phyloP scores from a whole-genome alignment of 768 basidiomycete species.

The Suillus tomentosus region DNA sequence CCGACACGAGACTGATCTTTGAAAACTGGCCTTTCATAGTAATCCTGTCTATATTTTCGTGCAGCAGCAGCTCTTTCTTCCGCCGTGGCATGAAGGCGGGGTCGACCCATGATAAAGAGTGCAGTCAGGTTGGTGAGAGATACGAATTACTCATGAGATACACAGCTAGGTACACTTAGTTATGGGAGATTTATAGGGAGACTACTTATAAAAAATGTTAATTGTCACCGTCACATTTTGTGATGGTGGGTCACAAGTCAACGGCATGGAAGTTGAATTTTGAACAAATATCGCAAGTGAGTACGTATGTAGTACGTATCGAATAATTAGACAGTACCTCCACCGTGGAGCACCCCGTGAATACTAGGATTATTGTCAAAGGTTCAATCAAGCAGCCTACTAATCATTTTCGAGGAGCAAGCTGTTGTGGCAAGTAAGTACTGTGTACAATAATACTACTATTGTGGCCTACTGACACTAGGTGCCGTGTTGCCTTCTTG shows the following conservation, averaged over 20 bases:
- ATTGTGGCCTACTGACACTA: too few relatives aligned
- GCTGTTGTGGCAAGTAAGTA: background rate
- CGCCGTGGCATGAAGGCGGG: slow-evolving; percentile 5
- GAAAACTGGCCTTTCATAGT: slow-evolving; percentile 2
- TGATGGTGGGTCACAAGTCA: background rate
- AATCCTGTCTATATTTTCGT: slow-evolving; percentile 10
- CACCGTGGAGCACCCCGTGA: background rate
- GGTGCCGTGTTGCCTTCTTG: background rate
- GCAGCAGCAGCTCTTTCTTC: slow-evolving; percentile 4
- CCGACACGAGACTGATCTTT: too few relatives aligned
- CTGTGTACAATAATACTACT: background rate
- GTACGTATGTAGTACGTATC: too few relatives aligned
- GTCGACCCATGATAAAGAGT: background rate
- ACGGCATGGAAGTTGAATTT: too few relatives aligned
- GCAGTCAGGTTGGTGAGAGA: background rate
- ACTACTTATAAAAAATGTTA: background rate
- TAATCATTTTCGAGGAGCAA: background rate
- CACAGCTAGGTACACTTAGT: background rate
- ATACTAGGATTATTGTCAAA: background rate
- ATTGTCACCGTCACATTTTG: background rate
- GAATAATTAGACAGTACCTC: too few relatives aligned
- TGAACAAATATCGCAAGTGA: too few relatives aligned
- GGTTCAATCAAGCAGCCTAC: background rate
- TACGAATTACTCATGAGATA: background rate
- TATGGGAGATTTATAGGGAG: slow-evolving; percentile 8